Base-by-base conservation (phyloP, 2,329 filamentous ascomycete genomes). In the Colletotrichum horii region DNA sequence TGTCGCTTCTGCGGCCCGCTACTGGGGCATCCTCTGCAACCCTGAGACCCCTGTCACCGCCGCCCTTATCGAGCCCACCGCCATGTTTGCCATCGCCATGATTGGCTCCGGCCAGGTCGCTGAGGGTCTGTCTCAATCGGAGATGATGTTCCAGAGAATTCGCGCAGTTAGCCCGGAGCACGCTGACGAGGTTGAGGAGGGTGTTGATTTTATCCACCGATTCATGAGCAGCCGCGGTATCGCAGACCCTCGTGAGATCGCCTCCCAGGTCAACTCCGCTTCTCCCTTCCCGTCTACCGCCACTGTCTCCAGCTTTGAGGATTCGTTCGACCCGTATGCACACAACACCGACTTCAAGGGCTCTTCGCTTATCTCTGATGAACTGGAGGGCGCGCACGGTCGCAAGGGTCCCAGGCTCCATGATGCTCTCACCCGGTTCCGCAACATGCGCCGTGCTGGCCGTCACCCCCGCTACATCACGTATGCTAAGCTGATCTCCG, bases 401-500 rank as follows among this genome's bases (percentile, higher is more conserved):
- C 93, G 94, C 75, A 92, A 93, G 78, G 93, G 93, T 26, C 91
- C 93, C 68, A 92, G 94, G 78, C 89, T 98, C 76, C 93, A 93
- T 78, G 95, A 98, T 78, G 95, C 96, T 43, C 87, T 98, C 77
- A 90, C 89, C 78, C 94, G 95, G 79, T 95, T 98, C 86, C 94
- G 93, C 83, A 98, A 98, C 86, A 98, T 98, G 88, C 96, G 97
- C 78, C 95, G 96, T 75, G 92, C 95, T 81, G 96, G 96, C 77
- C 93, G 96, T 82, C 96, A 98, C 83, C 96, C 96, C 68, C 93
- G 96, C 76, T 98, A 98, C 87, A 97, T 98, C 84, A 98, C 96
- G 2, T 98, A 98, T 80, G 96, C 96, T 66, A 98, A 98, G 89
- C 89, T 99, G 78, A 98, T 99, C 81, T 93, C 94, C 64, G 94